Percentiles rank a stretch among this genome's conserved stretches.
Evolutionary conservation across 192 early-diverging fungal species (phyloP).

Genomic region (Jimgerdemannia lactiflua): DNA sequence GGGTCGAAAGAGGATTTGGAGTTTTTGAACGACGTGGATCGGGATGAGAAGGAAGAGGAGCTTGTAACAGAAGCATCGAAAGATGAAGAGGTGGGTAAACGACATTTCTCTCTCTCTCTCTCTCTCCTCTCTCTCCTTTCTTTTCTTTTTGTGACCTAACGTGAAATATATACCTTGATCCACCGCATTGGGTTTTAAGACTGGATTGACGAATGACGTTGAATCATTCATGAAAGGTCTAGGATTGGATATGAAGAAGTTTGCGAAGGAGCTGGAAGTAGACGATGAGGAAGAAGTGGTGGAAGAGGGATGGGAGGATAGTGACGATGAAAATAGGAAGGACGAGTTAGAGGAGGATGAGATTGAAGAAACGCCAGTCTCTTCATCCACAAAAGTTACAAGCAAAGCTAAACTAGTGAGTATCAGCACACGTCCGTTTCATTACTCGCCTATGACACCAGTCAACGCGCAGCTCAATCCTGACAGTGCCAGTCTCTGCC

Average conservation of each 20-base stretch:
- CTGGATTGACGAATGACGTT: conserved; percentile 22
- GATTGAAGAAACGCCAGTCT: neutral
- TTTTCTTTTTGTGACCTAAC: neutral
- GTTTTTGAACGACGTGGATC: conserved; percentile 27
- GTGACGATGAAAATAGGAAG: conserved; percentile 14
- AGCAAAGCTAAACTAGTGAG: neutral
- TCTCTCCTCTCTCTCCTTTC: neutral
- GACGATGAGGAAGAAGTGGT: conserved; percentile 15
- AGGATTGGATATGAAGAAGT: conserved; percentile 13
- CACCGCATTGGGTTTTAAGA: conserved; percentile 7
- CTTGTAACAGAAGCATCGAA: conserved; percentile 6
- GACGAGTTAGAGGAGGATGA: conserved; percentile 19
- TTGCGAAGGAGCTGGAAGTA: conserved; percentile 7
- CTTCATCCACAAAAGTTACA: neutral
- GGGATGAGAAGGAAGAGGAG: conserved; percentile 15
- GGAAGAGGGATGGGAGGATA: conserved; percentile 15
- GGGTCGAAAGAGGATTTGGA: conserved; percentile 32
- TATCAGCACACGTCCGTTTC: conserved; percentile 5
- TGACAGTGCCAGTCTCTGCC: neutral
- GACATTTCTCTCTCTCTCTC: neutral
- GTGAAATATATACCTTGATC: neutral
- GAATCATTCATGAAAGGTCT: conserved; percentile 28
- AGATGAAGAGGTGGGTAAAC: conserved; percentile 5
- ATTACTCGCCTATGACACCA: neutral
- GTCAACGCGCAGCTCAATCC: too few species aligned